Percentiles rank a stretch among this genome's conserved stretches.
Evolutionary conservation across 768 basidiomycete genomes (phyloP).

Genomic region (Agrocybe praecox): DNA sequence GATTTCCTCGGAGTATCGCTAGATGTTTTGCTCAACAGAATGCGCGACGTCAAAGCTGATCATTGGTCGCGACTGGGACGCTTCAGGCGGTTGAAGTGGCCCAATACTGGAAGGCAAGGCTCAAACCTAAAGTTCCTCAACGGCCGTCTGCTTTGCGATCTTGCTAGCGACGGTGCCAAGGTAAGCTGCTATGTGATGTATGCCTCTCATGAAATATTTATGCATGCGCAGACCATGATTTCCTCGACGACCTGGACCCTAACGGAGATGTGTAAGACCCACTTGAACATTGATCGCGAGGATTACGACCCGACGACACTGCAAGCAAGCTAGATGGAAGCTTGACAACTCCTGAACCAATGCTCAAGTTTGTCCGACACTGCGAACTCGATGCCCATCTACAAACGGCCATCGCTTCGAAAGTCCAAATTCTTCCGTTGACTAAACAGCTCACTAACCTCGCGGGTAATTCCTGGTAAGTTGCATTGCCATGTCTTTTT

Average conservation of each 20-base stretch:
- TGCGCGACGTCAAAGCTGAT: constrained; percentile 88
- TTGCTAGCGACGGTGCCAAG: constrained; percentile 94
- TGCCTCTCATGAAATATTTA: no score
- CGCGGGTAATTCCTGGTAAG: constrained; percentile 95
- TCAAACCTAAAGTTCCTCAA: constrained; percentile 82
- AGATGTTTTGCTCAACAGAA: constrained; percentile 88
- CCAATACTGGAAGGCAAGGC: constrained; percentile 78
- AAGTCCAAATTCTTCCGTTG: constrained; percentile 92
- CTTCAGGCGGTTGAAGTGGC: constrained; percentile 84
- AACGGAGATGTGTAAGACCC: constrained; percentile 94
- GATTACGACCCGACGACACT: constrained; percentile 96
- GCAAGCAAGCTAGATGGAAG: constrained; percentile 87
- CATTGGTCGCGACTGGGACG: constrained; percentile 95
- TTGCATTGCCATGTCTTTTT: neutral
- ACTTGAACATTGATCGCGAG: constrained; percentile 83
- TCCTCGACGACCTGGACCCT: constrained; percentile 97
- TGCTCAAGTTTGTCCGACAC: constrained; percentile 89
- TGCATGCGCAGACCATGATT: constrained; percentile 79
- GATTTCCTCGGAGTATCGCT: constrained; percentile 90
- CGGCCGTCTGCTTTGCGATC: constrained; percentile 88
- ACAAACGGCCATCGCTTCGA: constrained; percentile 94
- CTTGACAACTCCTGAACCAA: constrained; percentile 69
- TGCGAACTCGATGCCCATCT: constrained; percentile 96
- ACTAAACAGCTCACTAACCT: constrained; percentile 94
- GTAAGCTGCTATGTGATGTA: constrained; percentile 38